Evolutionary conservation across 495 filamentous ascomycete species (phyloP), one percentile per base, ranked within the genome.

Genomic region (Trichoderma reesei): DNA sequence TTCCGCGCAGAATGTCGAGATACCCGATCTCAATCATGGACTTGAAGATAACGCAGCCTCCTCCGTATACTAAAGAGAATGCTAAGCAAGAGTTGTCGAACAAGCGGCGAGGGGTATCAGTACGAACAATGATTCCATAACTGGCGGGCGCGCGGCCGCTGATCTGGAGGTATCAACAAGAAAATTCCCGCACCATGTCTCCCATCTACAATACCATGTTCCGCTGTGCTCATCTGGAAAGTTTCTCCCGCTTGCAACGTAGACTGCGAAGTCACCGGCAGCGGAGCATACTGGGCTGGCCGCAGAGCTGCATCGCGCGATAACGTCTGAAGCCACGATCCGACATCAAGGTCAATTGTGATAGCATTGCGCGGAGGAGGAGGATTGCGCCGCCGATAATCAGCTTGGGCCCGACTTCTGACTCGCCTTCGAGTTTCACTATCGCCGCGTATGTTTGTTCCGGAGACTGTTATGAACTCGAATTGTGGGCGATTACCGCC

Each of bases 1-100:
- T 33, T 4, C 51, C 51, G 9, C 34, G 51, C 11, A 56, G 11
- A 11, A 56, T 14, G 16, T 56, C 18, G 51, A 56, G 26, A 34
- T 33, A 56, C 11, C 51, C 51, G 11, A 56, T 34, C 26, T 56
- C 51, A 34, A 56, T 34, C 51, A 56, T 56, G 0, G 51, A 56
- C 16, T 56, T 56, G 51, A 56, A 56, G 51, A 56, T n/a, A 6
- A 56, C 51, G 18, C 51, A 56, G 31, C 51, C 51, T 56, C 51
- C 42, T 9, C 42, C 51, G 26, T 56, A 56, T 9, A 56, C 51
- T 56, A 16, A 1, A 56, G 1, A 2, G 18, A 33, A 6, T 10
- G 11, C 3, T 56, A 9, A 56, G 20, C 9, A 34, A 34, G 26
- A 26, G 26, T 26, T 26, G 26, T 26, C 26, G 26, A 31, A 36